Base-by-base conservation (phyloP, 208 protist genomes). In the Porcisia deanei region DNA sequence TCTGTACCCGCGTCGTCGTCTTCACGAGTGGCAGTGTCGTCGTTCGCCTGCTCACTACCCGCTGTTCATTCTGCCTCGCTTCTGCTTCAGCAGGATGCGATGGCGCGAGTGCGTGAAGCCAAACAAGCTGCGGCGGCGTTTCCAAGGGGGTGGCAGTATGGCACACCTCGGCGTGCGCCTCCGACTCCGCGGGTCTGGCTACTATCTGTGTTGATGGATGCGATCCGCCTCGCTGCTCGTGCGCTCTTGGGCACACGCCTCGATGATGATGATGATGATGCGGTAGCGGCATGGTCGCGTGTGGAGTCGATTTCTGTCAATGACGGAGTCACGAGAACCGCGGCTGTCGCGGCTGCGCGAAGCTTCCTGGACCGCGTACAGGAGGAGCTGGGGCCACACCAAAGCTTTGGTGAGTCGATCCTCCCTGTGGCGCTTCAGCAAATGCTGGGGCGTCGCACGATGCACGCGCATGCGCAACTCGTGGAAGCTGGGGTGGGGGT, bases 351-450 rank as follows among this genome's bases (percentile, higher is more conserved):
- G 37, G 79, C 72, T 8, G 71, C 75, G 2, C 58, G 52, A 9
- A 69, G 30, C 6, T 82, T 77, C 10, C 41, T 80, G 25, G 73
- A 30, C 3, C 72, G 39, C 10, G 74, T 82, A 20, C 70, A 68
- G 43, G 83, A 87, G 55, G 83, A 87, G 65, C 71, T 87, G 18
- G 83, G 83, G 7, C 83, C 83, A 0, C 81, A 75, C 41, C 83
- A 85, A 47, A 30, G 57, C 58, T 74, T 59, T 9, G 43, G 68
- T n/a, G 68, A 65, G 39, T 73, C 78, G 0, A 39, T 81, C 6
- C 45, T 85, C 10, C 80, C 84, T 37, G 52, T 65, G 16, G 63
- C 45, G 8, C 59, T 85, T 7, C 75, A 80, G 64, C 74, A 83
- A 25, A 58, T 88, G 30, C 39, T 88, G 12, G 75, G 81, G 18